Conservation (phyloP, 306 rosid genomes). For the Dicorynia guianensis region DNA sequence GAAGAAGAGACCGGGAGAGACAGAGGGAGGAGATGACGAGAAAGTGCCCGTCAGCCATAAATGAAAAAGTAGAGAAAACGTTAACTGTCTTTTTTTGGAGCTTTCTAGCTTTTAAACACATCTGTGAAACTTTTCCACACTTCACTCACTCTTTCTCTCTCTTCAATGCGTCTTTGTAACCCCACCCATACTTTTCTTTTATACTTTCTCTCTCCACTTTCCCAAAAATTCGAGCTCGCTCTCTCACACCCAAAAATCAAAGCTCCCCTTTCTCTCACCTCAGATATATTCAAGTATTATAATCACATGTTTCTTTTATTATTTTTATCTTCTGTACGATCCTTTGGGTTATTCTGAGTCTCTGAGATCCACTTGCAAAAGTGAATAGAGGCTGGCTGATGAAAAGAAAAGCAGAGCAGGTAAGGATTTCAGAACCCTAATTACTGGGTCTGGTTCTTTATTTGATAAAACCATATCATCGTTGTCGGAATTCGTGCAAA, state of each 20-base stretch:
- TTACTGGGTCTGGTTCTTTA: conserved; percentile 15
- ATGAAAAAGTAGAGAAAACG: conserved; percentile 38
- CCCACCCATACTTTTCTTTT: conserved; percentile 28
- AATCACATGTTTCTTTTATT: too few species aligned
- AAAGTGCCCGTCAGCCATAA: not conserved
- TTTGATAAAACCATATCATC: conserved; percentile 42
- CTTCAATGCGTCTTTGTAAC: conserved; percentile 55
- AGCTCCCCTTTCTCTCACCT: conserved; percentile 6
- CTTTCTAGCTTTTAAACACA: conserved; percentile 7
- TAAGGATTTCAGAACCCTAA: conserved; percentile 60
- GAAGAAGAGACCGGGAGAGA: not conserved
- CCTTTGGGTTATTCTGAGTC: conserved; percentile 33
- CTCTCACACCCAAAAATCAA: conserved; percentile 5
- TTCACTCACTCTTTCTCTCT: conserved; percentile 56
- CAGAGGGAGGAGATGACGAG: not conserved
- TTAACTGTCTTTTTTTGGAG: conserved; percentile 22
- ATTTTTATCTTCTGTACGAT: conserved; percentile 5
- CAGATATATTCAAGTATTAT: conserved; percentile 14
- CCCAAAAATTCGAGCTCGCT: conserved; percentile 30
- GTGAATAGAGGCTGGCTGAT: conserved; percentile 51
- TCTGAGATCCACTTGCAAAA: conserved; percentile 64
- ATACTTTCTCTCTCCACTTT: conserved; percentile 23
- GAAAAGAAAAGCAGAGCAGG: conserved; percentile 45
- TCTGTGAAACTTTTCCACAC: conserved; percentile 41
- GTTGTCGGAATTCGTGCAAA: conserved; percentile 34